Conservation (phyloP, 805 yeast species). For the Cyberlindnera maritima region DNA sequence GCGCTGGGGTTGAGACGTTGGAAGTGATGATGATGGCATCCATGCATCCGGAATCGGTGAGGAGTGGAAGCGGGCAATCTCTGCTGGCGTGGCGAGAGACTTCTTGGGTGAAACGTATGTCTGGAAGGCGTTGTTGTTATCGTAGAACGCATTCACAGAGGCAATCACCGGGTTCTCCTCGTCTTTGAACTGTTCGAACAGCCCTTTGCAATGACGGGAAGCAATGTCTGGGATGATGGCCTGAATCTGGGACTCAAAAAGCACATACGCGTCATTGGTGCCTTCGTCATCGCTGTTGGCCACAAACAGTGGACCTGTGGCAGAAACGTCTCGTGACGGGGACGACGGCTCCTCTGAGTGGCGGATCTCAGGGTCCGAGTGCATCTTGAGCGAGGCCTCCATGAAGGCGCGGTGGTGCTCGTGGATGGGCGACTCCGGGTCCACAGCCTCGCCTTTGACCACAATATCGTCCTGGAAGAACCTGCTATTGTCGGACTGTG, state of each 20-base stretch:
- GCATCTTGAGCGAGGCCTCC: not conserved
- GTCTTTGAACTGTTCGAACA: slow-evolving; percentile 30
- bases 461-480: slow-evolving; percentile 16
- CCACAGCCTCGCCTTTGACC: not conserved
- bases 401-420: slow-evolving; percentile 7
- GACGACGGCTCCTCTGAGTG: slow-evolving; percentile 1
- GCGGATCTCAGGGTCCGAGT: slow-evolving; percentile 4
- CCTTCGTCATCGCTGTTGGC: slow-evolving; percentile 18
- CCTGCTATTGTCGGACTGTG: slow-evolving; percentile 10
- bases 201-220: slow-evolving; percentile 15
- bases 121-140: slow-evolving; percentile 5
- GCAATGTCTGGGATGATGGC: slow-evolving; percentile 36
- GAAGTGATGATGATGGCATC: not conserved
- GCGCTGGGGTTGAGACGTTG: not conserved
- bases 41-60: not conserved
- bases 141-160: slow-evolving; percentile 35
- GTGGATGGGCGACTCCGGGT: not conserved
- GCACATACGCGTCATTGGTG: slow-evolving; percentile 16
- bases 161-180: slow-evolving; percentile 30
- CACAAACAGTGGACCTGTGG: slow-evolving; percentile 12
- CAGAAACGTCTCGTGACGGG: not conserved
- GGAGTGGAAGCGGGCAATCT: not conserved
- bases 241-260: slow-evolving; percentile 32
- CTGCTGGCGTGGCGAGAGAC: not conserved
- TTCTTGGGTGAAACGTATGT: slow-evolving; percentile 1